phyloP scores from a whole-genome alignment of 768 basidiomycete genomes.

The Lentinula detonsa region DNA sequence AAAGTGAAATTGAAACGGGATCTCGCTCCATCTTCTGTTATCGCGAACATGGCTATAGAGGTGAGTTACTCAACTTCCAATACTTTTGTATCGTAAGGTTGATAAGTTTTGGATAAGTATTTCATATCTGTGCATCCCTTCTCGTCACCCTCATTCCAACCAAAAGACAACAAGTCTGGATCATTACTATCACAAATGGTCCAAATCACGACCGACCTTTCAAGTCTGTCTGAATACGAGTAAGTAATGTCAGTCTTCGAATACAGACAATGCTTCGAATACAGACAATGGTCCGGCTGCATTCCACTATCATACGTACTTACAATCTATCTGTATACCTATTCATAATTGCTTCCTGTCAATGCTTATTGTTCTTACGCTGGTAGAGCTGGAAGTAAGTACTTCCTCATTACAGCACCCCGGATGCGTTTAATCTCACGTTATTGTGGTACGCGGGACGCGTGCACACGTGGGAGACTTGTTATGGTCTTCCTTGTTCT shows the following conservation, averaged over 20 bases:
- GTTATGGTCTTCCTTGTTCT: slow-evolving; percentile 3
- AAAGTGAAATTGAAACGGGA: not conserved
- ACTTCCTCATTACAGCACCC: not conserved
- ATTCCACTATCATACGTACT: not conserved
- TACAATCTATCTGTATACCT: not conserved
- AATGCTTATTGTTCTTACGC: not conserved
- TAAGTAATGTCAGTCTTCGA: not conserved
- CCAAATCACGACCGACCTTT: slow-evolving; percentile 1
- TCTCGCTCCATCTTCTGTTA: not conserved
- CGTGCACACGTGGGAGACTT: slow-evolving; percentile 5
- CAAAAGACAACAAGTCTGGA: not conserved
- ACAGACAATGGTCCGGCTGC: too few relatives aligned
- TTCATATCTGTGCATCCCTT: not conserved
- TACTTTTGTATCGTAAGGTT: not conserved
- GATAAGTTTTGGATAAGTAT: not conserved
- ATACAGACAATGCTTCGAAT: too few relatives aligned
- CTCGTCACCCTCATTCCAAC: not conserved
- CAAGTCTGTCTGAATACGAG: not conserved
- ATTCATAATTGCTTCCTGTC: not conserved
- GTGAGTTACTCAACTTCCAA: not conserved
- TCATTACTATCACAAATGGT: not conserved
- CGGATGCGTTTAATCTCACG: not conserved
- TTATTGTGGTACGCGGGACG: not conserved
- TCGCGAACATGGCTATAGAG: slow-evolving; percentile 2
- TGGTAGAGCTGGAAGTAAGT: not conserved